Evolutionary conservation across 768 basidiomycete species (phyloP).

Genomic region (Goffeauzyma gilvescens): DNA sequence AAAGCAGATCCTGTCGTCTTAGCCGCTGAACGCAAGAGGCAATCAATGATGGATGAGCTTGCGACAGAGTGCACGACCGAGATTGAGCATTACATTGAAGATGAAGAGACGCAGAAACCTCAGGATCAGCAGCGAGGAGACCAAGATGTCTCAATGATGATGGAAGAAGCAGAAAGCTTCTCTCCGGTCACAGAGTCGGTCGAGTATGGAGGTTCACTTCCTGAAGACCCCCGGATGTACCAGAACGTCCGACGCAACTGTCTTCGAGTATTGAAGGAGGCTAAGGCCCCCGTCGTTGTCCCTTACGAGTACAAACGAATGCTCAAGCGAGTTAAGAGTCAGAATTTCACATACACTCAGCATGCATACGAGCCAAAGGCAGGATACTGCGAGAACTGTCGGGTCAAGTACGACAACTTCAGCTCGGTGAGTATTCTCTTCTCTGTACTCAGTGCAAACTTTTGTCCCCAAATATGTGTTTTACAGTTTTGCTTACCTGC

Average conservation of each 20-base stretch:
- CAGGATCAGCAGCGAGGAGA: conserved; percentile 9
- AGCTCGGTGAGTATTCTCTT: conserved; percentile 41
- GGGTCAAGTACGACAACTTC: conserved; percentile 75
- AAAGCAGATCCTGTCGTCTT: conserved; percentile 8
- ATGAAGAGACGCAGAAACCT: conserved; percentile 15
- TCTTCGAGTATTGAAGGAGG: conserved; percentile 10
- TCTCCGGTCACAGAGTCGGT: conserved; percentile 6
- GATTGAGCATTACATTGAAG: conserved; percentile 3
- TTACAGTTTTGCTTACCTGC: neutral
- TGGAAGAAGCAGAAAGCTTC: conserved; percentile 15
- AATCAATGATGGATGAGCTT: neutral
- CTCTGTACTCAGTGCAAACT: neutral
- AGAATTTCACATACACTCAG: too few species aligned
- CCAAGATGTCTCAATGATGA: conserved; percentile 20
- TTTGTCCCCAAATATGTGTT: conserved; percentile 5
- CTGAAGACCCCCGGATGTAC: neutral
- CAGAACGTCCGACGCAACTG: conserved; percentile 3
- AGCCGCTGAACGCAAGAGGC: conserved; percentile 6
- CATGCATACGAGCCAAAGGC: conserved; percentile 43
- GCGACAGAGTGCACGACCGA: neutral
- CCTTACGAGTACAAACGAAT: conserved; percentile 1
- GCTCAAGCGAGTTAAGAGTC: neutral
- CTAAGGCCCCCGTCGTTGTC: conserved; percentile 9
- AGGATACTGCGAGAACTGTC: conserved; percentile 95
- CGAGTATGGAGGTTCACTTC: neutral